These are phyloP conservation scores for Cercophora scortea DNA, from an alignment of 495 filamentous ascomycete species.

Conservation along the genomic window DNA sequence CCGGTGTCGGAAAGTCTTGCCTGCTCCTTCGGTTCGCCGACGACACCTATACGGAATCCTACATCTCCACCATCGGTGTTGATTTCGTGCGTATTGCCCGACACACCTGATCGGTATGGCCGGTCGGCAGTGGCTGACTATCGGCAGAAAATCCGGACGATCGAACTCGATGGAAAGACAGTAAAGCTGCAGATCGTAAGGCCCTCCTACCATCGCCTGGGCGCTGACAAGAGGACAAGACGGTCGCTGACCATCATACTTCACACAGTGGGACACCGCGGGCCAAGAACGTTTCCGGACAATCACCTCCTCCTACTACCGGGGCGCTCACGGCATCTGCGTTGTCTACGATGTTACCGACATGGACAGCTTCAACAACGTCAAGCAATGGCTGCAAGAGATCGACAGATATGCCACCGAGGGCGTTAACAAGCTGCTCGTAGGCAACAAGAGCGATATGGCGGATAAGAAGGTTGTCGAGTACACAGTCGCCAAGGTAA, in stretches of 20 bases:
- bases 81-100: constrained; percentile 71
- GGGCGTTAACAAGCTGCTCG: constrained; percentile 97
- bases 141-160: constrained; percentile 94
- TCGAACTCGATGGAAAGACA: constrained; percentile 98
- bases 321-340: constrained; percentile 96
- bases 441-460: constrained; percentile 99
- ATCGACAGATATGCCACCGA: constrained; percentile 98
- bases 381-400: constrained; percentile 99
- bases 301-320: constrained; percentile 99
- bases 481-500: constrained; percentile 97
- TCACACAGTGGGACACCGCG: constrained; percentile 87
- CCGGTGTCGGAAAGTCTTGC: constrained; percentile 99
- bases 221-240: constrained; percentile 6
- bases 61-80: constrained; percentile 98
- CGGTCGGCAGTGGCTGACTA: constrained; percentile 6
- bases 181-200: constrained; percentile 99
- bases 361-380: constrained; percentile 99
- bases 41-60: constrained; percentile 99
- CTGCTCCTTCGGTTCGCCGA: constrained; percentile 95
- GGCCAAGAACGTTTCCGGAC: constrained; percentile 99
- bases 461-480: constrained; percentile 99
- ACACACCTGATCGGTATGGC: neutral
- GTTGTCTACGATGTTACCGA: constrained; percentile 99
- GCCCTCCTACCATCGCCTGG: constrained; percentile 17
- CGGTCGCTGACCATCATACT: neutral